Percentiles rank a stretch among this genome's conserved stretches.
Conservation (phyloP, 129 eudicot genomes). For the sunflower (Helianthus annuus) region HanXRQr2.0-SUNRISE NC_035447.2:5362261-5362760, state of each 20-base stretch:
- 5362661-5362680: too few relatives aligned
- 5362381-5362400: slow-evolving; percentile 11
- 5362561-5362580: slow-evolving; percentile 19
- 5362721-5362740: too few relatives aligned
- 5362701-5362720: too few relatives aligned
- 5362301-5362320: slow-evolving; percentile 98
- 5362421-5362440: neutral
- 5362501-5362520: slow-evolving; percentile 96
- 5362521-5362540: slow-evolving; percentile 97
- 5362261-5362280: slow-evolving; percentile 51
- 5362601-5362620: neutral
- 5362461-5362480: slow-evolving; percentile 72
- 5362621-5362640: too few relatives aligned
- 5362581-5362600: neutral
- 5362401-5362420: neutral
- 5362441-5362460: slow-evolving; percentile 46
- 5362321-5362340: slow-evolving; percentile 97
- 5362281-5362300: slow-evolving; percentile 93
- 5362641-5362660: too few relatives aligned
- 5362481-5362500: slow-evolving; percentile 80
- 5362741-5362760: too few relatives aligned
- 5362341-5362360: slow-evolving; percentile 80
- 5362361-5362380: slow-evolving; percentile 5
- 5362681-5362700: too few relatives aligned
- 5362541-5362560: slow-evolving; percentile 64